Evolutionary conservation across 83 land plant genomes (phyloP), one percentile per base, ranked within the genome.

Genomic region (Isoetes engelmannii): DNA sequence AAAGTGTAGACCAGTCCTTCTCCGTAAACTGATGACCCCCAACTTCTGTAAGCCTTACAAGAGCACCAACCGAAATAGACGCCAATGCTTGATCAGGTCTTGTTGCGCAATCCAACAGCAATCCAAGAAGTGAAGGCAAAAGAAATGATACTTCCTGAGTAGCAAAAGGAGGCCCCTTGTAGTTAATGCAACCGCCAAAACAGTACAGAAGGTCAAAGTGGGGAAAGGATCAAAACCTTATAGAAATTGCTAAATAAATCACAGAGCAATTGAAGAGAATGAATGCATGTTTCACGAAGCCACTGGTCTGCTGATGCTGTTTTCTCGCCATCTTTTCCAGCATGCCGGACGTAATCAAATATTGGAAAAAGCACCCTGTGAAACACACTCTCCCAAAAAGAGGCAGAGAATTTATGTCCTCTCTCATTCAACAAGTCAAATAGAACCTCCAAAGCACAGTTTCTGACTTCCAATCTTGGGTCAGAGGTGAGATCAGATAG

Each of bases 371-470:
- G 74, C 21, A 88, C 96, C 48, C 90, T 85, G 54, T 90, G 85
- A 49, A 87, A 90, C 54, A 90, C 90, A 73, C 83, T 93, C 61
- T 93, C 90, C 98, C 96, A 90, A 62, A 93, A 93, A 37, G 85
- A 50, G 43, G 90, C 58, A 0, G 96, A 93, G 74, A 93, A 93
- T 66, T 90, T 85, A 57, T 80, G 76, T 17, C 98, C 98, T 69
- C 96, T 88, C 73, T 87, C 98, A 79, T 93, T 87, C 64, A 93
- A 72, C 65, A 93, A 77, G 75, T 93, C 98, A 83, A 93, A 93
- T 43, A 93, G 81, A 72, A 93, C 98, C 65, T 93, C 96, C 63
- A 93, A 78, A 5, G 98, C 96, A 79, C 98, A 93, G 57, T 89
- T 90, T 57, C 98, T 84, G 56, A 93, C 92, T 76, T 93, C 98